These are phyloP conservation scores for Barnettozyma californica DNA, from an alignment of 805 yeast species.

Conservation along the genomic window DNA sequence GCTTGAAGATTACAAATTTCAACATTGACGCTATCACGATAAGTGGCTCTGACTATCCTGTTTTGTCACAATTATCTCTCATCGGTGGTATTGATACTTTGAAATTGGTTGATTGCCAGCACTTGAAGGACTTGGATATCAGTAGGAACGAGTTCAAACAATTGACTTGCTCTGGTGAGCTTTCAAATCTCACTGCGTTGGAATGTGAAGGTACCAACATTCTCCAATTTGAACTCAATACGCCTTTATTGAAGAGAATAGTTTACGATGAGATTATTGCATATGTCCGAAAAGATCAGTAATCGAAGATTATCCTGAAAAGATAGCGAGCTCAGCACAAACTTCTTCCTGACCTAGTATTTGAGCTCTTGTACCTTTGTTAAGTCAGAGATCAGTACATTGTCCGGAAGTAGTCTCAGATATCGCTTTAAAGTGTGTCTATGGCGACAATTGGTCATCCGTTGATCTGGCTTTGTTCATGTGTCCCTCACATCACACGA, in stretches of 20 bases:
- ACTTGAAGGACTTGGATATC: conserved; percentile 8
- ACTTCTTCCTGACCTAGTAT: too few species aligned
- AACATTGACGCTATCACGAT: conserved; percentile 5
- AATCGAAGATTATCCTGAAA: too few species aligned
- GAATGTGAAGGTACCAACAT: conserved; percentile 12
- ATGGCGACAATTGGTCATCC: too few species aligned
- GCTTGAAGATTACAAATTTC: conserved; percentile 10
- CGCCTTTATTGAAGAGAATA: conserved; percentile 9
- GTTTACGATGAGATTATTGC: conserved; percentile 8
- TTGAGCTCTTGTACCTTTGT: too few species aligned
- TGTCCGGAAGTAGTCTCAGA: too few species aligned
- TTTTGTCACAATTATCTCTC: conserved; percentile 6
- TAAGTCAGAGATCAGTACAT: too few species aligned
- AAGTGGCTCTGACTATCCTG: conserved; percentile 1
- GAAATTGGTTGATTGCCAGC: background rate
- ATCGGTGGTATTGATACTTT: conserved; percentile 12
- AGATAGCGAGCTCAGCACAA: too few species aligned
- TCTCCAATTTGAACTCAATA: conserved; percentile 1
- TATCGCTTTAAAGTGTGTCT: too few species aligned
- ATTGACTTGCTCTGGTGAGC: background rate
- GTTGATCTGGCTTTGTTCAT: too few species aligned
- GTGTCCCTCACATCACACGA: too few species aligned
- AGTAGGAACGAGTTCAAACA: conserved; percentile 8
- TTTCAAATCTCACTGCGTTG: conserved; percentile 2
- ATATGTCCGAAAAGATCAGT: background rate